A percentile compares a stretch with the other conserved stretches of the same genome.
Conservation (phyloP, 108 stramenopile species). For the Conticribra weissflogii region DNA sequence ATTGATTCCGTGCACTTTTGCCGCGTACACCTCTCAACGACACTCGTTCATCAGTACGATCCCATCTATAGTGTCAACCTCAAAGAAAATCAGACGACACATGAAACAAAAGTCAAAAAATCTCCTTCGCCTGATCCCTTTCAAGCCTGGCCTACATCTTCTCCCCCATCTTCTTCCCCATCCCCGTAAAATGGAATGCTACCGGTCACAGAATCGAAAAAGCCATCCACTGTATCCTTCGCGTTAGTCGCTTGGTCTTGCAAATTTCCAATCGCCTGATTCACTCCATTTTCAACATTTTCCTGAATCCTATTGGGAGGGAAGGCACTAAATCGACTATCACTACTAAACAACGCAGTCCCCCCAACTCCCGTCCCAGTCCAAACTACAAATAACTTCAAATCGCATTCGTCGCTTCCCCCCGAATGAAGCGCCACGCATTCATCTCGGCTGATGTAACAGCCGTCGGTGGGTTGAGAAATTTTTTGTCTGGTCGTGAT, state of each 20-base stretch:
- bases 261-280: slow-evolving; percentile 22
- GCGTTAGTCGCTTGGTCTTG: slow-evolving; percentile 21
- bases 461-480: slow-evolving; percentile 65
- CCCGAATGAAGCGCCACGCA: slow-evolving; percentile 37
- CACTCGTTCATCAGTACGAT: too few relatives aligned
- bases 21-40: too few relatives aligned
- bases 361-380: slow-evolving; percentile 87
- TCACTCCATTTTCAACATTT: slow-evolving; percentile 42
- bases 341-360: slow-evolving; percentile 70
- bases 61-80: too few relatives aligned
- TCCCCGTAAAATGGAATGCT: not conserved
- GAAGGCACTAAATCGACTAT: slow-evolving; percentile 82
- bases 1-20: too few relatives aligned
- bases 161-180: not conserved
- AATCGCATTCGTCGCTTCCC: slow-evolving; percentile 64
- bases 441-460: slow-evolving; percentile 52
- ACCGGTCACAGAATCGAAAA: too few relatives aligned
- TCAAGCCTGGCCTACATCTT: too few relatives aligned
- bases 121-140: too few relatives aligned
- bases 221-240: slow-evolving; percentile 8
- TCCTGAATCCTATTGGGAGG: slow-evolving; percentile 67
- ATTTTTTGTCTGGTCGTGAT: slow-evolving; percentile 26
- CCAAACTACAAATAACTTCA: slow-evolving; percentile 89
- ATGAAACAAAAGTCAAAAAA: too few relatives aligned
- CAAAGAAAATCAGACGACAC: too few relatives aligned